Evolutionary conservation across 495 filamentous ascomycete genomes (phyloP), one percentile per base, ranked within the genome.

Genomic region (Sphaerosporella brunnea): DNA sequence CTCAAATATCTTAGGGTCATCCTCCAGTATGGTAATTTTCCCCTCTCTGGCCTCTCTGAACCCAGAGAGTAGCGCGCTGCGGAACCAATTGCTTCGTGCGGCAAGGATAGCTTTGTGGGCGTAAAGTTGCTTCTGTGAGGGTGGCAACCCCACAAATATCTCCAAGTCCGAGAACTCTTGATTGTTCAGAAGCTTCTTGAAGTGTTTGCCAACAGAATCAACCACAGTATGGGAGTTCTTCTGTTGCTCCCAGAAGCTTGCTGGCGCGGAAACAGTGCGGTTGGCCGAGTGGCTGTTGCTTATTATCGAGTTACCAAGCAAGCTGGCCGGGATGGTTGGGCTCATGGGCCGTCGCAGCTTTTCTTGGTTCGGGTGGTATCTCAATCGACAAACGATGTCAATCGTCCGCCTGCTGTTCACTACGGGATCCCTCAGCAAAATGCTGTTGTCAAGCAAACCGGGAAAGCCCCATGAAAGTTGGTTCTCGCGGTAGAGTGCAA

Each of bases 41-140:
- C 53, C 53, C 36, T 61, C 58, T 30, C 57, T 56, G 18, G 58
- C 55, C 40, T 61, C 58, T 39, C 57, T 56, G 30, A 60, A 61
- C 8, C 36, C 48, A 11, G 58, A 57, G 10, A 53, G 61, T 23
- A 61, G 51, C 20, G 58, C 58, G 30, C 49, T 51, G 32, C 59
- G 58, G 25, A 61, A 61, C 58, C 58, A 61, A 25, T 60, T 53
- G 21, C 58, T 61, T 42, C 58, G 52, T 36, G 58, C 53, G 10
- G 58, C 58, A 49, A 61, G 57, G 26, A 61, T 61, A 20, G 57
- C 57, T 45, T 61, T 61, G 58, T 61, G 58, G 5, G 58, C 58
- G 47, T 60, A 49, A 34, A 61, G 40, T 13, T 56, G 42, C 36
- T 60, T 55, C 34, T 50, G 52, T 8, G 60, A 48, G 11, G 53